Percentiles rank a stretch among this genome's conserved stretches.
Conservation (phyloP, 2,329 filamentous ascomycete genomes). For the Bimuria novae-zelandiae region DNA sequence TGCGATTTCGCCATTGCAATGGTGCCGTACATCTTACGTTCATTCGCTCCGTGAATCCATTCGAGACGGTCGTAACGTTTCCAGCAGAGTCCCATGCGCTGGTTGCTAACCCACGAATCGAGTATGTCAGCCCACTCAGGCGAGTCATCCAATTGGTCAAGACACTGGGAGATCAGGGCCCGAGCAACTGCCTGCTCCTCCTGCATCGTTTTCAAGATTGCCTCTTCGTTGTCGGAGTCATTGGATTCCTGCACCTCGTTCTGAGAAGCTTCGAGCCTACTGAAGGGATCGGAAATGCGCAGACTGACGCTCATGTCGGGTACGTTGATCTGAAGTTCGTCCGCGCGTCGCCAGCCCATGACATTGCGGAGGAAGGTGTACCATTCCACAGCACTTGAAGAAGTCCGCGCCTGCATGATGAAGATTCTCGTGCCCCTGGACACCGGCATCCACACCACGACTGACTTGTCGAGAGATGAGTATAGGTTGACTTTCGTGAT, state of each 20-base stretch:
- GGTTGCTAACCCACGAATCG: conserved; percentile 61
- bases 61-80: conserved; percentile 71
- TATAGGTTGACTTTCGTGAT: conserved; percentile 65
- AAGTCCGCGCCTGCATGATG: conserved; percentile 65
- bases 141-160: conserved; percentile 61
- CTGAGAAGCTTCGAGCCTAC: conserved; percentile 53
- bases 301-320: conserved; percentile 66
- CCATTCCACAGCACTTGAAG: conserved; percentile 68
- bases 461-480: conserved; percentile 68
- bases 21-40: conserved; percentile 70
- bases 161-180: conserved; percentile 60
- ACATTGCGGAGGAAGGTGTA: conserved; percentile 67
- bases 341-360: conserved; percentile 62
- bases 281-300: conserved; percentile 64
- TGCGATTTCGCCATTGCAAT: conserved; percentile 70
- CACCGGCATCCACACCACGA: conserved; percentile 64
- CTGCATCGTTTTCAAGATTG: conserved; percentile 49
- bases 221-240: conserved; percentile 52
- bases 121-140: conserved; percentile 65
- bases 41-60: conserved; percentile 69
- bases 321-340: conserved; percentile 63
- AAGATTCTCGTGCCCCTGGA: conserved; percentile 60
- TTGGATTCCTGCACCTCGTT: conserved; percentile 49
- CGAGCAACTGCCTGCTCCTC: conserved; percentile 61
- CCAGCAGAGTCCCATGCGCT: conserved; percentile 69